A percentile compares a stretch with the other conserved stretches of the same genome.
Conservation (phyloP, 2,329 filamentous ascomycete genomes). For the Coniochaeta sp. region DNA sequence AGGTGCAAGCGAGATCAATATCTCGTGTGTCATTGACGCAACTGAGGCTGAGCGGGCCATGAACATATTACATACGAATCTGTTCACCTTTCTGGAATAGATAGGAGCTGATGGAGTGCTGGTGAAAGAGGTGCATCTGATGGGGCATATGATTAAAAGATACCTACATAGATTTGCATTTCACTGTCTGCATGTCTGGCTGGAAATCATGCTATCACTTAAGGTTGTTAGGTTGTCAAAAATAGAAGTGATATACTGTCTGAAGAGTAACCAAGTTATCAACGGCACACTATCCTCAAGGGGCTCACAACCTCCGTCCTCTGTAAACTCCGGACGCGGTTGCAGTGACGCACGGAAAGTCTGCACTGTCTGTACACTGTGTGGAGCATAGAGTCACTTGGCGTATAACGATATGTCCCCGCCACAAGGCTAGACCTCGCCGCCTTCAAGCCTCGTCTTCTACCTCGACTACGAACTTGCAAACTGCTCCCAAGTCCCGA, state of each 20-base stretch:
- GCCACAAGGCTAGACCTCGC: background rate
- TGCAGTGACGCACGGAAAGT: too few relatives aligned
- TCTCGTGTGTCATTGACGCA: constrained; percentile 93
- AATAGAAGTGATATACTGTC: background rate
- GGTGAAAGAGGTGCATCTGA: background rate
- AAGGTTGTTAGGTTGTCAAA: background rate
- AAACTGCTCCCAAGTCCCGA: background rate
- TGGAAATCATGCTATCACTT: background rate
- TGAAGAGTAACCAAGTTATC: background rate
- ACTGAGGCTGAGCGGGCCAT: constrained; percentile 86
- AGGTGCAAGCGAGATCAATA: constrained; percentile 99
- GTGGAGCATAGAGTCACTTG: background rate
- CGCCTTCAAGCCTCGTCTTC: background rate
- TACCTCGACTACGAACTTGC: background rate
- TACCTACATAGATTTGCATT: background rate
- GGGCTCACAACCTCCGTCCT: too few relatives aligned
- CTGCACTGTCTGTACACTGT: background rate
- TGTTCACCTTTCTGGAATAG: constrained; percentile 90
- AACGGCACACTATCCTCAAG: too few relatives aligned
- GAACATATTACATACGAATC: constrained; percentile 91
- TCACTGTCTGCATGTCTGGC: background rate
- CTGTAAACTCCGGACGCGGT: too few relatives aligned
- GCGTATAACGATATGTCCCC: background rate
- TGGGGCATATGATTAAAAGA: background rate
- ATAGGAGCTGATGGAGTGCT: background rate